Conservation (phyloP, 805 yeast genomes). For the Barnettozyma wickerhamii region DNA sequence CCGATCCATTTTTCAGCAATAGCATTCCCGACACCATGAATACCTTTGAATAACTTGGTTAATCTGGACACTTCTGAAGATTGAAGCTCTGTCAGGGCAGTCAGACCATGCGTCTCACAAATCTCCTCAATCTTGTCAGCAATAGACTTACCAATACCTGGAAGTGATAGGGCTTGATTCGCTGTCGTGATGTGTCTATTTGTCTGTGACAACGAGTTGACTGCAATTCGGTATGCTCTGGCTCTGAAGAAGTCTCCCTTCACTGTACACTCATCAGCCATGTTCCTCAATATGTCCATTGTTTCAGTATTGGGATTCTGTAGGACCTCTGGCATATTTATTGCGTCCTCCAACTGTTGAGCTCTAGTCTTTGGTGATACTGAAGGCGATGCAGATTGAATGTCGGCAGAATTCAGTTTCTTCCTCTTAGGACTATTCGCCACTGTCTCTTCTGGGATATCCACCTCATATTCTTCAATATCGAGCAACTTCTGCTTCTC, state of each 20-base stretch:
- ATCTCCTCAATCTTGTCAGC: constrained; percentile 44
- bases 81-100: constrained; percentile 18
- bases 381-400: neutral
- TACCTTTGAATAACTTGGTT: constrained; percentile 32
- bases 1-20: constrained; percentile 37
- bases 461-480: constrained; percentile 8
- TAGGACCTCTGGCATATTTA: constrained; percentile 6
- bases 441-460: constrained; percentile 6
- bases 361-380: constrained; percentile 6
- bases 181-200: constrained; percentile 28
- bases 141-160: constrained; percentile 38
- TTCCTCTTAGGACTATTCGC: neutral
- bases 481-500: constrained; percentile 7
- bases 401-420: neutral
- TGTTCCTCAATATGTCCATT: constrained; percentile 15
- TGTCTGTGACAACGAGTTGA: constrained; percentile 31
- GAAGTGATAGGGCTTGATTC: constrained; percentile 35
- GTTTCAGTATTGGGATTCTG: constrained; percentile 22
- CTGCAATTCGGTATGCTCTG: constrained; percentile 41
- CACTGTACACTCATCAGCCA: constrained; percentile 19
- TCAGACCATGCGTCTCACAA: constrained; percentile 30
- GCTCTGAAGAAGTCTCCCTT: constrained; percentile 35
- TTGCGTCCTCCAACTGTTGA: constrained; percentile 8
- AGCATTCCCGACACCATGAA: constrained; percentile 47
- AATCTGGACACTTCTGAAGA: constrained; percentile 25